A percentile compares a stretch with the other conserved stretches of the same genome.
These are phyloP conservation scores for Polytrichum commune DNA, from an alignment of 225 moss, liverwort and hornwort genomes.

Conservation along the genomic window DNA sequence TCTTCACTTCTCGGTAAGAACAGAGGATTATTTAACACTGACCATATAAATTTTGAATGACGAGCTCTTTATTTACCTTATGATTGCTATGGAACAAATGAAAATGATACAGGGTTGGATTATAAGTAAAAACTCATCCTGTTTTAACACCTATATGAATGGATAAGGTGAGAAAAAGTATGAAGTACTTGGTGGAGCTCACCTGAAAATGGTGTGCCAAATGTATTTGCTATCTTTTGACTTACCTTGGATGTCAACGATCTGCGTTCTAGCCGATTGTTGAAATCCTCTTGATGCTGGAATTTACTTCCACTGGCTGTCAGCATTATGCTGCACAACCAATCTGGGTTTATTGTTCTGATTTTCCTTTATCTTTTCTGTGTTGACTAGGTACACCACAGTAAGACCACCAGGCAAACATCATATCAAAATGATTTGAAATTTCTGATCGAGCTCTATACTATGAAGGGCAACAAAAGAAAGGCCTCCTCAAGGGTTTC, in stretches of 20 bases:
- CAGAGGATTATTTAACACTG: neutral
- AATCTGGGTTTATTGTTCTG: conserved; percentile 4
- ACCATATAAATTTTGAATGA: no score
- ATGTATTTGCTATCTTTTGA: no score
- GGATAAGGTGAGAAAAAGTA: no score
- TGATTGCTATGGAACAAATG: neutral
- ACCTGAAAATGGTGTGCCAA: no score
- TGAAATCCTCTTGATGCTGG: neutral
- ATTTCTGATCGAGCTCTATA: conserved; percentile 46
- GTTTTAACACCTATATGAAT: no score
- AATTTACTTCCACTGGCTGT: neutral
- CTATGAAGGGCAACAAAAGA: conserved; percentile 8
- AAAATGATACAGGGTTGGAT: neutral
- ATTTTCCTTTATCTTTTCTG: conserved; percentile 4
- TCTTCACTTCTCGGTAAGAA: conserved; percentile 64
- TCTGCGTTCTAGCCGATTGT: neutral
- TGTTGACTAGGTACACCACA: conserved; percentile 62
- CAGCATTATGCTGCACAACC: no score
- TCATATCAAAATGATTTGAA: conserved; percentile 60
- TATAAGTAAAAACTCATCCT: no score
- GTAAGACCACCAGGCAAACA: conserved; percentile 53
- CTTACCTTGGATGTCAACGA: no score
- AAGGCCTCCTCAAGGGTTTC: conserved; percentile 12
- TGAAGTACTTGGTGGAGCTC: no score
- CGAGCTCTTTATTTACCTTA: no score